Evolutionary conservation across 768 basidiomycete species (phyloP).

Genomic region (Hericium rajendrae): DNA sequence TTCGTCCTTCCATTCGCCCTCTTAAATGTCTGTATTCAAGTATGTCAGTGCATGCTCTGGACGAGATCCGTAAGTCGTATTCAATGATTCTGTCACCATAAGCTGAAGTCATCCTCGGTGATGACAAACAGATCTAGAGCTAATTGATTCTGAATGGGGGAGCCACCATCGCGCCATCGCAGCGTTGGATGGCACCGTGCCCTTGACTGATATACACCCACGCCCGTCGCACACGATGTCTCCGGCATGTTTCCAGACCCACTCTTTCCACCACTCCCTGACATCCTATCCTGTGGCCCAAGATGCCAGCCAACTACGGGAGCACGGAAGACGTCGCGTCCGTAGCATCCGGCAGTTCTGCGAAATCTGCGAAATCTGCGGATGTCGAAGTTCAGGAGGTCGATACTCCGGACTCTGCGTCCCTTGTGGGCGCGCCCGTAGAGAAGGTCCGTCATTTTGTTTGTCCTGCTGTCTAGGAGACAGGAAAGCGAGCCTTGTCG

Average conservation of each 20-base stretch:
- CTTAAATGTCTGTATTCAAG: no score
- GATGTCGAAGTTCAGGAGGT: constrained; percentile 7
- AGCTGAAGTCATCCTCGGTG: no score
- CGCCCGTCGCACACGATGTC: not conserved
- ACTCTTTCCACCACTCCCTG: no score
- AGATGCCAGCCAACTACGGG: not conserved
- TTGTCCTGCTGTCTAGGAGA: not conserved
- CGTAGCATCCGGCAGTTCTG: not conserved
- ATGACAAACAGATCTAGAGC: no score
- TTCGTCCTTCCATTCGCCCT: no score
- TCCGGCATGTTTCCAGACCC: not conserved
- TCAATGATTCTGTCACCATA: no score
- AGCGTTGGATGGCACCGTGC: not conserved
- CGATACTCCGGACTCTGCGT: not conserved
- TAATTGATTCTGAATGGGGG: not conserved
- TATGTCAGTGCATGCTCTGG: no score
- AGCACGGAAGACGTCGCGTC: not conserved
- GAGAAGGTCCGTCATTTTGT: constrained; percentile 5
- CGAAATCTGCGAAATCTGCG: not conserved
- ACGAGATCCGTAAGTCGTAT: no score
- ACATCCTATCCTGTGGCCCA: no score
- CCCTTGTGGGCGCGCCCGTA: constrained; percentile 5
- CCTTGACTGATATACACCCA: not conserved
- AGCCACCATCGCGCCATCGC: constrained; percentile 9
- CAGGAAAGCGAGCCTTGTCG: not conserved